phyloP scores from a whole-genome alignment of 129 eudicot genomes.

The Sambucus nigra region DNA sequence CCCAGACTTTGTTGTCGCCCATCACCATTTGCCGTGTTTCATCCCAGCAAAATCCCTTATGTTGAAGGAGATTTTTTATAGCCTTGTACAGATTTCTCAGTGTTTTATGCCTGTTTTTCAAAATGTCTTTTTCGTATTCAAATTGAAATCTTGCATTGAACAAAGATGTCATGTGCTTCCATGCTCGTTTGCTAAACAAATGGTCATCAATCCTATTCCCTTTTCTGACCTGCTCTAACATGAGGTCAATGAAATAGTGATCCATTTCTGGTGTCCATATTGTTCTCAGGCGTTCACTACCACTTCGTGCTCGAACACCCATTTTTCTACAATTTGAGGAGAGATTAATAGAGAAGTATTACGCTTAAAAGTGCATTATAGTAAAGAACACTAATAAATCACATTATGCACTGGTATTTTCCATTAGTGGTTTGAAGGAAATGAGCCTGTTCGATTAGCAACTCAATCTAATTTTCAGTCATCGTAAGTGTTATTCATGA shows the following conservation, averaged over 20 bases:
- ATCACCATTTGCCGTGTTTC: conserved; percentile 38
- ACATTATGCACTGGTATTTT: too few species aligned
- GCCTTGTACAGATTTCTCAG: conserved; percentile 38
- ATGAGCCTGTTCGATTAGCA: too few species aligned
- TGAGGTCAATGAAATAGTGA: conserved; percentile 41
- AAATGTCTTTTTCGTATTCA: conserved; percentile 30
- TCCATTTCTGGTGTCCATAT: conserved; percentile 51
- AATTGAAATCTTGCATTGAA: conserved; percentile 37
- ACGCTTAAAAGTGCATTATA: neutral
- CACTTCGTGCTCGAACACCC: conserved; percentile 21
- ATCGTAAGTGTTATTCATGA: too few species aligned
- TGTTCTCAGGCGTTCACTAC: conserved; percentile 33
- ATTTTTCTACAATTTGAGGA: conserved; percentile 15
- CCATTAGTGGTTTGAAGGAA: too few species aligned
- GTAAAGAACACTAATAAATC: neutral
- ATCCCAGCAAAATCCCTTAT: conserved; percentile 44
- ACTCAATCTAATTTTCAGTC: too few species aligned
- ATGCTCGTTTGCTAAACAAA: conserved; percentile 42
- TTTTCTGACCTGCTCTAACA: conserved; percentile 38
- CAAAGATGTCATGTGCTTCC: conserved; percentile 37
- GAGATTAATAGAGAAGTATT: conserved; percentile 7
- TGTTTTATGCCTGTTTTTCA: conserved; percentile 50
- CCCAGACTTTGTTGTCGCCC: conserved; percentile 44
- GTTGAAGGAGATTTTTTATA: conserved; percentile 28
- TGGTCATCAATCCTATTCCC: conserved; percentile 38